Evolutionary conservation across 768 basidiomycete genomes (phyloP).

Genomic region (Suillus sp.): DNA sequence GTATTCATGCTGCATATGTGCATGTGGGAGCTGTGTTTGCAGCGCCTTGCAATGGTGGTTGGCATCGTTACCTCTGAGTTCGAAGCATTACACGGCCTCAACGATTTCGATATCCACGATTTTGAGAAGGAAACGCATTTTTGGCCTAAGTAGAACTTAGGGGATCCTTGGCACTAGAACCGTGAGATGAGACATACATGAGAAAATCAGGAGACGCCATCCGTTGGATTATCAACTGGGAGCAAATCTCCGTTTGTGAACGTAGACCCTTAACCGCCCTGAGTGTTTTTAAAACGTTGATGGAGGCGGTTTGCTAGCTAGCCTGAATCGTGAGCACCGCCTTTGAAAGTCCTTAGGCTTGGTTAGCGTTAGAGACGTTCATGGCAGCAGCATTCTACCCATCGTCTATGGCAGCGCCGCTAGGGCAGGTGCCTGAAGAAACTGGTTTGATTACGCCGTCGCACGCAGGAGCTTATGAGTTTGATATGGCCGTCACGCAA

Average conservation of each 20-base stretch:
- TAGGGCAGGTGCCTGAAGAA: constrained; percentile 56
- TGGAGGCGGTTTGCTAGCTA: constrained; percentile 20
- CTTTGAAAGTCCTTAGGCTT: constrained; percentile 18
- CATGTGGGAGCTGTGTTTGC: neutral
- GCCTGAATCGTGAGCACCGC: constrained; percentile 23
- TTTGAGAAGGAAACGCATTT: neutral
- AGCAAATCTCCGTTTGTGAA: constrained; percentile 8
- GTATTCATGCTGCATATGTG: neutral
- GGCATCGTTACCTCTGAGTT: constrained; percentile 4
- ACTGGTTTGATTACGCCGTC: constrained; percentile 46
- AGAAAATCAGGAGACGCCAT: neutral
- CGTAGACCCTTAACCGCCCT: constrained; percentile 2
- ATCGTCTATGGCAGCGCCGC: constrained; percentile 46
- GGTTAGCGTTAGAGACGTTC: constrained; percentile 20
- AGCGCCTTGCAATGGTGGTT: neutral
- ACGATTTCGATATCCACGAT: neutral
- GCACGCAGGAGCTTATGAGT: constrained; percentile 65
- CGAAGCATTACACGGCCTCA: neutral
- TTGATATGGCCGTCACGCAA: constrained; percentile 52
- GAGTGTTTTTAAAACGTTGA: constrained; percentile 18
- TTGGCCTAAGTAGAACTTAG: neutral
- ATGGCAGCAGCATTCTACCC: constrained; percentile 43
- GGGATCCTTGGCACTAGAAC: neutral
- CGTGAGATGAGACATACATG: constrained; percentile 3
- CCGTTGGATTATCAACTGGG: neutral